Percentiles rank a stretch among this genome's conserved stretches.
Conservation (phyloP, 768 basidiomycete species). For the Boletus pseudo-olivaceus region DNA sequence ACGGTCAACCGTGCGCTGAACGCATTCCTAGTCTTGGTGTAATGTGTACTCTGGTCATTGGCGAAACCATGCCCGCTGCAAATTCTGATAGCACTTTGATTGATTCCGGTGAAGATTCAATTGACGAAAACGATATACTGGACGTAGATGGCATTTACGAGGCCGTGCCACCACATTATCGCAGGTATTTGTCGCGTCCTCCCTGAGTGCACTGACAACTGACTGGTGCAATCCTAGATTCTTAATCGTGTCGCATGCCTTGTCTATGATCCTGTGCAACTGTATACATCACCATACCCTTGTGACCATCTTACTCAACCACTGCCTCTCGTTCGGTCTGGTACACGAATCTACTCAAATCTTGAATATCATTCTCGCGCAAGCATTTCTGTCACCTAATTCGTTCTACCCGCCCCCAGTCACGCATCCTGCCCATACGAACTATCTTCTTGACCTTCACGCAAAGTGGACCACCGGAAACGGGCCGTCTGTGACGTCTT, state of each 20-base stretch:
- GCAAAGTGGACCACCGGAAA: slow-evolving; percentile 35
- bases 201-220: slow-evolving; percentile 5
- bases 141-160: slow-evolving; percentile 46
- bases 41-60: slow-evolving; percentile 46
- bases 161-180: slow-evolving; percentile 46
- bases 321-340: slow-evolving; percentile 44
- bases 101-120: slow-evolving; percentile 21
- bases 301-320: slow-evolving; percentile 46
- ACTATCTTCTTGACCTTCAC: slow-evolving; percentile 45
- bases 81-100: slow-evolving; percentile 9
- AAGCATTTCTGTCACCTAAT: slow-evolving; percentile 34
- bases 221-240: slow-evolving; percentile 32
- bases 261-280: slow-evolving; percentile 43
- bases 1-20: slow-evolving; percentile 12
- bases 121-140: slow-evolving; percentile 25
- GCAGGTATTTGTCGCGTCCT: slow-evolving; percentile 39
- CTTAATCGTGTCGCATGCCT: slow-evolving; percentile 50
- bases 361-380: slow-evolving; percentile 39
- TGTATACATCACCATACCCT: slow-evolving; percentile 50
- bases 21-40: slow-evolving; percentile 39
- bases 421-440: slow-evolving; percentile 43
- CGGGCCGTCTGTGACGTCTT: not conserved
- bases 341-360: slow-evolving; percentile 41
- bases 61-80: slow-evolving; percentile 39
- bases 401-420: slow-evolving; percentile 28